Conservation (phyloP, 2,329 filamentous ascomycete genomes). For the Dactylella cylindrospora region DNA sequence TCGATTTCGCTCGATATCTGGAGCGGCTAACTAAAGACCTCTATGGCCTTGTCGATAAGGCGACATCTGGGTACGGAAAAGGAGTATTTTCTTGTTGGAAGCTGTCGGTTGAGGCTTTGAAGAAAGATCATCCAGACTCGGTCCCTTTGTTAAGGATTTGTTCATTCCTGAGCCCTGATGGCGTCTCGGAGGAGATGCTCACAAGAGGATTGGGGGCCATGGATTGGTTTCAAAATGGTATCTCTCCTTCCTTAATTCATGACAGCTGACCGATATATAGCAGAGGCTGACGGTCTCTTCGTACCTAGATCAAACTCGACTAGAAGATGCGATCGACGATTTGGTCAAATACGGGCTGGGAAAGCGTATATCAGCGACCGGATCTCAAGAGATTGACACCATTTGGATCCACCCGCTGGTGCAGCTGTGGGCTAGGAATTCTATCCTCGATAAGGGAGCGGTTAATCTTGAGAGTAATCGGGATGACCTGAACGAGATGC, state of each 20-base stretch:
- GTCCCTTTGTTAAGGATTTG: conserved; percentile 11
- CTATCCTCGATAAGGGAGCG: not conserved
- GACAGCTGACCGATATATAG: too few species aligned
- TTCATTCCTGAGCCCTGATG: conserved; percentile 24
- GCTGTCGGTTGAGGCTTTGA: conserved; percentile 13
- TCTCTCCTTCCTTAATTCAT: not conserved
- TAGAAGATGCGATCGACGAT: conserved; percentile 15
- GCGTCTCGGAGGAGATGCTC: conserved; percentile 14
- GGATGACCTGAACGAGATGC: not conserved
- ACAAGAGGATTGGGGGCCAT: conserved; percentile 1
- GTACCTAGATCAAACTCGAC: conserved; percentile 1
- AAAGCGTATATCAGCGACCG: not conserved
- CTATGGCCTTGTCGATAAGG: not conserved
- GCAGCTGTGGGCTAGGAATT: conserved; percentile 4
- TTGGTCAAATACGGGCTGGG: conserved; percentile 8
- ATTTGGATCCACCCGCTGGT: conserved; percentile 23
- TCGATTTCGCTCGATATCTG: conserved; percentile 6
- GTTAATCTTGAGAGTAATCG: not conserved
- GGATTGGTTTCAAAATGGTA: conserved; percentile 12
- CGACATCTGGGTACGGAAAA: not conserved
- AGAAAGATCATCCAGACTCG: not conserved
- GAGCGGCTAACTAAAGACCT: conserved; percentile 4
- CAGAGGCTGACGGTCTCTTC: not conserved
- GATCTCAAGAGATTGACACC: not conserved
- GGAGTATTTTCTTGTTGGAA: conserved; percentile 22